Base-by-base conservation (phyloP, 2,329 filamentous ascomycete species). In the Colletotrichum sp. region DNA sequence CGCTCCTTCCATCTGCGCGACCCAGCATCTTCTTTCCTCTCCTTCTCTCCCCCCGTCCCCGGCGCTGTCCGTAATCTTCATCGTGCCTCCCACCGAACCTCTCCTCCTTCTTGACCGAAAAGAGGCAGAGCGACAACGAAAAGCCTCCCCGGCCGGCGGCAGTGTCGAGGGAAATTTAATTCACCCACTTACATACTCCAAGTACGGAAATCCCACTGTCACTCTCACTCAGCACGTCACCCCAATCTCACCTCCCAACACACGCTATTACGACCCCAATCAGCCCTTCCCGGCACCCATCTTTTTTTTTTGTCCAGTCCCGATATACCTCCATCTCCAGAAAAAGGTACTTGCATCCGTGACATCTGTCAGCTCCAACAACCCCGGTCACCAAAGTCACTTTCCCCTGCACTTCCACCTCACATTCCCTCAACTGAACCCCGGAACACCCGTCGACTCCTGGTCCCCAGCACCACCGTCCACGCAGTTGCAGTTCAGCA, bases 241-340 rank as follows among this genome's bases (percentile, higher is more conserved):
- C 52, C 52, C 32, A 30, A 39, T 8, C 68, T 55, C 44, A 39
- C 39, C 68, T 39, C 28, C 12, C 57, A 22, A 44, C 36, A 13
- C 26, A 30, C 44, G 22, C 57, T 22, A 28, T 8, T 34, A 22
- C 59, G 10, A 8, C 28, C 26, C 30, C 28, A 63, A 36, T 36
- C 59, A 63, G 28, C 59, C 59, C 36, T 34, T 52, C 26, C 36
- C 13, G 59, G 67, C 24, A 34, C 55, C 52, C 67, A 69, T 62
- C 18, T 68, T 48, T 63, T 64, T 36, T 68, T 36, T 67, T 73
- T 72, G 44, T 68, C 39, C 36, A 22, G 12, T 70, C 68, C 36
- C 57, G 57, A 60, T 75, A 59, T 75, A 75, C 73, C 63, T 75
- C 26, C 64, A 30, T 73, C 70, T 75, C 70, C 70, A 75, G 70